Evolutionary conservation across 108 stramenopile species (phyloP).

Genomic region (Cyclotella atomus): DNA sequence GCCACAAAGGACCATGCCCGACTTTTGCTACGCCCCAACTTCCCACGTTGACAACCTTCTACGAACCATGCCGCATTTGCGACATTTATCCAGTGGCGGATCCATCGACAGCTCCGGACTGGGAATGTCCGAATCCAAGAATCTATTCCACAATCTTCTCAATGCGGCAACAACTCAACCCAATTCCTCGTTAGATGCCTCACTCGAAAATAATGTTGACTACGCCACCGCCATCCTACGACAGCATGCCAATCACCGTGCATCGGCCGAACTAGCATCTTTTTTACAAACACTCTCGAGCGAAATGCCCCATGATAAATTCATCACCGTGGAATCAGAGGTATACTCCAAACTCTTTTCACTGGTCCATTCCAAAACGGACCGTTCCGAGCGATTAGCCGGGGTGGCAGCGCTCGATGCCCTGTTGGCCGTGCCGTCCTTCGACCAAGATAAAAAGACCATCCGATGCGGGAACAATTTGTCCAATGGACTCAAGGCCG

Average conservation of each 20-base stretch:
- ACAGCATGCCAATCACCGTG: constrained; percentile 68
- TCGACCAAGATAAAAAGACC: constrained; percentile 89
- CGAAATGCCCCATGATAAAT: constrained; percentile 88
- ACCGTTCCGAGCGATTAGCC: constrained; percentile 66
- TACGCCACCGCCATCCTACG: constrained; percentile 59
- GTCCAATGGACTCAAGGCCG: constrained; percentile 67
- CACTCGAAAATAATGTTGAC: constrained; percentile 24
- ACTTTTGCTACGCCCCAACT: constrained; percentile 28
- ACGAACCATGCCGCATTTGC: constrained; percentile 74
- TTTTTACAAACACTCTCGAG: constrained; percentile 73
- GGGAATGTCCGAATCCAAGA: constrained; percentile 37
- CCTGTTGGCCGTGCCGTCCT: constrained; percentile 77
- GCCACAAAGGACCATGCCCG: constrained; percentile 21
- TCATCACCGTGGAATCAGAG: constrained; percentile 76
- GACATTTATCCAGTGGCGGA: constrained; percentile 64
- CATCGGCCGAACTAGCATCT: constrained; percentile 77
- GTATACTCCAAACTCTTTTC: constrained; percentile 79
- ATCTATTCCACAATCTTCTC: constrained; percentile 19
- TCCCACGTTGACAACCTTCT: constrained; percentile 75
- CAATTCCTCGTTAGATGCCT: not conserved
- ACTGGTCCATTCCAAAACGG: constrained; percentile 67
- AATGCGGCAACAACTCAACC: not conserved
- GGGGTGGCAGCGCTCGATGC: constrained; percentile 86
- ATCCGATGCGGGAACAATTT: constrained; percentile 93
- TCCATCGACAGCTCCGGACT: constrained; percentile 74